Percentiles rank a stretch among this genome's conserved stretches.
These are phyloP conservation scores for Ogataea hybrid DNA, from an alignment of 1,139 yeast genomes.

Conservation along the genomic window DNA sequence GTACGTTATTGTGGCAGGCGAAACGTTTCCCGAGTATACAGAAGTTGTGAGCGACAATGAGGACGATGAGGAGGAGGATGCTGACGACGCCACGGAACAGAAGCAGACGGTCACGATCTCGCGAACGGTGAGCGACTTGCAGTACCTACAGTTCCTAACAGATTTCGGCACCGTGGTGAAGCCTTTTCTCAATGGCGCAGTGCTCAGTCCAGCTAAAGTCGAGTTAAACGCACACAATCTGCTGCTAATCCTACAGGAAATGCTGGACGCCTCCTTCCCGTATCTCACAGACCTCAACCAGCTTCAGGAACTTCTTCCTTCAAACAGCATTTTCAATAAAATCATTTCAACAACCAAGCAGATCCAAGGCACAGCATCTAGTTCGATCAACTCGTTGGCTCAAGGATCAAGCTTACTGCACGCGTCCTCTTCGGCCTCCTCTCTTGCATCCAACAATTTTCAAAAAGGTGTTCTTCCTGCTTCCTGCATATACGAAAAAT, in stretches of 20 bases:
- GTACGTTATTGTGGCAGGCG: conserved; percentile 25
- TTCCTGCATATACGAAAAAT: conserved; percentile 29
- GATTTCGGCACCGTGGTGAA: conserved; percentile 51
- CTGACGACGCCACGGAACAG: neutral
- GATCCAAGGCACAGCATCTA: conserved; percentile 30
- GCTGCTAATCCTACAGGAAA: conserved; percentile 58
- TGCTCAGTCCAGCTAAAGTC: conserved; percentile 55
- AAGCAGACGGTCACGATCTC: conserved; percentile 10
- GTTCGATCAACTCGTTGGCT: conserved; percentile 26
- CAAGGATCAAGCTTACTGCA: conserved; percentile 22
- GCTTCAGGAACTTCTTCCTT: conserved; percentile 67
- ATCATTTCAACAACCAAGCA: conserved; percentile 39
- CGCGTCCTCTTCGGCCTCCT: conserved; percentile 12
- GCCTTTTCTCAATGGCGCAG: conserved; percentile 55
- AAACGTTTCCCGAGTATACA: conserved; percentile 16
- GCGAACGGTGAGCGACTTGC: conserved; percentile 40
- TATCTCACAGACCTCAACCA: conserved; percentile 70
- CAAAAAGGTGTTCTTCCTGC: conserved; percentile 8
- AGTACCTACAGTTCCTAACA: conserved; percentile 55
- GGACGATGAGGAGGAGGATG: conserved; percentile 27
- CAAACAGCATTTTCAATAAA: conserved; percentile 39
- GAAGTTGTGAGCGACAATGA: conserved; percentile 32
- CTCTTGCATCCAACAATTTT: conserved; percentile 6
- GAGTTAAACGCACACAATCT: conserved; percentile 66
- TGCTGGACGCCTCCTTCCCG: conserved; percentile 78